These are phyloP conservation scores for Mortierella sp. DNA, from an alignment of 371 early-diverging fungal species.

Conservation along the genomic window DNA sequence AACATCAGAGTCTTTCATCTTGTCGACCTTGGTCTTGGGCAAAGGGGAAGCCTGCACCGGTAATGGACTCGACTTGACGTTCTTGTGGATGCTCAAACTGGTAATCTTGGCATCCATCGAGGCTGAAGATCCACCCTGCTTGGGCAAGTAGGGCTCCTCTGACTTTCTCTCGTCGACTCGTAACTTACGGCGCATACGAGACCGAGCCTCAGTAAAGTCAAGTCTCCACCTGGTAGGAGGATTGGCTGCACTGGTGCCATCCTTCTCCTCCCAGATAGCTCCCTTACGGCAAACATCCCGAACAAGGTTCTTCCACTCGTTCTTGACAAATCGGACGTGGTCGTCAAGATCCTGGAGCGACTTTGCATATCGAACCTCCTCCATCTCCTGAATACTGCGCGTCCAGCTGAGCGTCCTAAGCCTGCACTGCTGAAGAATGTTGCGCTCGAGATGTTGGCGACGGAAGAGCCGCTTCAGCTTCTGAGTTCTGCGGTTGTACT, in stretches of 20 bases:
- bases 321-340: conserved; percentile 72
- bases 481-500: conserved; percentile 62
- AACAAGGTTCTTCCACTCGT: conserved; percentile 76
- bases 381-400: conserved; percentile 73
- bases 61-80: conserved; percentile 41
- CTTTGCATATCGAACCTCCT: conserved; percentile 69
- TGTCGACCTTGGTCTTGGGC: conserved; percentile 34
- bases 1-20: conserved; percentile 46
- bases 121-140: conserved; percentile 42
- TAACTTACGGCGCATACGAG: conserved; percentile 54
- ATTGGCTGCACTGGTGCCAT: conserved; percentile 1
- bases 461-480: conserved; percentile 72
- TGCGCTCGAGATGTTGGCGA: conserved; percentile 63
- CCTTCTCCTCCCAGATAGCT: conserved; percentile 73
- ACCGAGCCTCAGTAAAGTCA: conserved; percentile 79
- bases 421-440: conserved; percentile 68
- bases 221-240: conserved; percentile 72
- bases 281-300: conserved; percentile 70
- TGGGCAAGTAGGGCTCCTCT: conserved; percentile 47
- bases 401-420: conserved; percentile 72
- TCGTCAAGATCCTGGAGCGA: conserved; percentile 74
- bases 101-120: conserved; percentile 50
- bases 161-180: conserved; percentile 51
- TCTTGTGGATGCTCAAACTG: conserved; percentile 51
- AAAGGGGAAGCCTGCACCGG: conserved; percentile 14